These are phyloP conservation scores for Xerophyta viscosa DNA, from an alignment of 106 monocot genomes.

Conservation along the genomic window DNA sequence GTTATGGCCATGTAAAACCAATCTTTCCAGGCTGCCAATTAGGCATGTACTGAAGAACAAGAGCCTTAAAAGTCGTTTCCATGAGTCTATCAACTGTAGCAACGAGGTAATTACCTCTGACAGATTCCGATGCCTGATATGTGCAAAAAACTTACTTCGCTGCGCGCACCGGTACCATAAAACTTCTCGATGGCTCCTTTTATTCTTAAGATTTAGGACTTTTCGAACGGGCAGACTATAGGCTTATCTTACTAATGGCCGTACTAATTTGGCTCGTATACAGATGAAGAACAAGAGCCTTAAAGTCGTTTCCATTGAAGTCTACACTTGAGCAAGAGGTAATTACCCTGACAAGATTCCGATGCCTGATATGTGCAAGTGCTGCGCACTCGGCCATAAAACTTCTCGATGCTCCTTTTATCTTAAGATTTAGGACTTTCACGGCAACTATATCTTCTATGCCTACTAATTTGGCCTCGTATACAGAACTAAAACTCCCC, in stretches of 20 bases:
- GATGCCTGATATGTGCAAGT: slow-evolving; percentile 20
- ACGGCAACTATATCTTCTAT: slow-evolving; percentile 11
- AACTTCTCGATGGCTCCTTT: too few species aligned
- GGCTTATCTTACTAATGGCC: too few species aligned
- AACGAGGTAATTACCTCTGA: slow-evolving; percentile 20
- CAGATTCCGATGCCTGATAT: slow-evolving; percentile 31
- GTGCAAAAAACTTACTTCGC: too few species aligned
- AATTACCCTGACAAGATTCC: slow-evolving; percentile 34
- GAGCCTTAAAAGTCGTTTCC: slow-evolving; percentile 18
- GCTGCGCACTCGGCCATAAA: slow-evolving; percentile 39
- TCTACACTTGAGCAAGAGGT: slow-evolving; percentile 19
- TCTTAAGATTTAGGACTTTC: slow-evolving; percentile 32
- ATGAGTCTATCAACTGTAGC: slow-evolving; percentile 7
- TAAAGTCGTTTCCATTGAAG: slow-evolving; percentile 13
- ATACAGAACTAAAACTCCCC: slow-evolving; percentile 37
- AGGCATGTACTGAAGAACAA: slow-evolving; percentile 21
- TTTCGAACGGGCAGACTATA: too few species aligned
- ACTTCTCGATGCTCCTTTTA: slow-evolving; percentile 27
- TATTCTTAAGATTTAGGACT: too few species aligned
- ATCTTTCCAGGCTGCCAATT: slow-evolving; percentile 26
- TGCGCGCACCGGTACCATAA: too few species aligned
- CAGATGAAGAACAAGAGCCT: slow-evolving; percentile 10
- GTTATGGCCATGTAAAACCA: slow-evolving; percentile 4
- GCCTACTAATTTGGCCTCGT: slow-evolving; percentile 8
- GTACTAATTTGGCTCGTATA: too few species aligned